Evolutionary conservation across 2,329 filamentous ascomycete species (phyloP).

Genomic region (Colletotrichum scovillei): DNA sequence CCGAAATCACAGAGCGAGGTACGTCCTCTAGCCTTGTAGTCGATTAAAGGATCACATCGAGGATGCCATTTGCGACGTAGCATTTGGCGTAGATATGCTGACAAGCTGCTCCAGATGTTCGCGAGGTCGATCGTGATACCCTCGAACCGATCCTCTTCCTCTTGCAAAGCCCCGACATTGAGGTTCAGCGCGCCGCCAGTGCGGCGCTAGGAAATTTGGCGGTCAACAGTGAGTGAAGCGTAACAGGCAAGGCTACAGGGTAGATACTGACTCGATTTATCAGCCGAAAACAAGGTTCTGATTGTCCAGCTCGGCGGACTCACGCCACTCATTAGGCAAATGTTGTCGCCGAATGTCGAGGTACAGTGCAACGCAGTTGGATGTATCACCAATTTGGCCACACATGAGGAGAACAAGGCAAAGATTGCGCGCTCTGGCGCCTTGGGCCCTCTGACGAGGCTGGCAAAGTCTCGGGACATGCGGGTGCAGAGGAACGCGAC

Average conservation of each 20-base stretch:
- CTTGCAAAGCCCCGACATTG: constrained; percentile 93
- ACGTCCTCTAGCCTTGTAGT: constrained; percentile 45
- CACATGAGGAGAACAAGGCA: constrained; percentile 98
- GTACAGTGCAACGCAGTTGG: constrained; percentile 99
- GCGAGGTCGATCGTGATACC: constrained; percentile 94
- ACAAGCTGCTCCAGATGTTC: constrained; percentile 79
- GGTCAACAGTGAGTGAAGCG: constrained; percentile 82
- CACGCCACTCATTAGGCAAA: constrained; percentile 92
- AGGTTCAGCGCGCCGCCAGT: constrained; percentile 96
- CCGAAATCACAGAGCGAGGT: constrained; percentile 99
- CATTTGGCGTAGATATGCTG: constrained; percentile 2
- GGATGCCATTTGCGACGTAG: neutral
- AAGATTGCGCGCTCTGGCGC: constrained; percentile 97
- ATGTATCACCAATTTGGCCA: constrained; percentile 98
- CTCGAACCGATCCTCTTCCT: constrained; percentile 96
- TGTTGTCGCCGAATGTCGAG: constrained; percentile 98
- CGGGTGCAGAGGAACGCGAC: constrained; percentile 97
- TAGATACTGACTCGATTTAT: constrained; percentile 9
- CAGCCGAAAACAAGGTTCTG: constrained; percentile 96
- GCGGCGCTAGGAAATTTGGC: constrained; percentile 95
- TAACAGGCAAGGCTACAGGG: neutral
- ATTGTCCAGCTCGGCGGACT: constrained; percentile 94
- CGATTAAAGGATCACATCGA: neutral
- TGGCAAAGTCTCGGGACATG: constrained; percentile 99
- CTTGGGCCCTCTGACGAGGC: constrained; percentile 86